Evolutionary conservation across 192 early-diverging fungal genomes (phyloP), one percentile per base, ranked within the genome.

Genomic region (Rhizophlyctis rosea): DNA sequence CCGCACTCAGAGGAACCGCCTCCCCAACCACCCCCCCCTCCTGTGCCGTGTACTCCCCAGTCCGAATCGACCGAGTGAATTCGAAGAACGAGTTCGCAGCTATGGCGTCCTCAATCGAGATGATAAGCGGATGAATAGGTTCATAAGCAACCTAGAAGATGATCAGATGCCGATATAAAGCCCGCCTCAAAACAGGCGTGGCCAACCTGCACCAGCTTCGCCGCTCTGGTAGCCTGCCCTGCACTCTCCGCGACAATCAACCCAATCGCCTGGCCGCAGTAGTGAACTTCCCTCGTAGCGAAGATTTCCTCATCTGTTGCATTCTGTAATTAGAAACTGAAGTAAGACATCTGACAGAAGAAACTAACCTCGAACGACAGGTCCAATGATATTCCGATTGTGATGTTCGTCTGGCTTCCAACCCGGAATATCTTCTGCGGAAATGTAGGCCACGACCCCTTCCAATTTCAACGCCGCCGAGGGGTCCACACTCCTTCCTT

Each of bases 41-140:
- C 14, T 70, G 80, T 0, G 77, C 65, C 32, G 81, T 85, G 34
- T 87, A 83, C 64, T 86, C 81, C 54, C 91, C 91, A 61, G 79
- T 76, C 55, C 67, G 54, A 34, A 91, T 79, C 47, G 48, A 61
- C 50, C 82, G 68, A 51, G 65, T 68, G 33, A 81, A 65, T 29
- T 70, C 70, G 61, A 87, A 89, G 66, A 84, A 86, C 34, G 88
- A 81, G 13, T 82, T 68, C 5, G 70, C 61, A 4, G 72, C 83
- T 48, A 93, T 87, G 4, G 91, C 91, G 44, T 94, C 90, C 56
- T 90, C 87, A 47, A 91, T 88, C 3, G 87, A 86, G 39, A 91
- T 71, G 18, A 94, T 69, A 7, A 84, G 76, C n/a, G 86, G 82
- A 61, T 88, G 75, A 33, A 73, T 78, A 27, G 54, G 53, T 61